phyloP scores from a whole-genome alignment of 1,139 yeast genomes.

The Eremothecium sinecaudum region DNA sequence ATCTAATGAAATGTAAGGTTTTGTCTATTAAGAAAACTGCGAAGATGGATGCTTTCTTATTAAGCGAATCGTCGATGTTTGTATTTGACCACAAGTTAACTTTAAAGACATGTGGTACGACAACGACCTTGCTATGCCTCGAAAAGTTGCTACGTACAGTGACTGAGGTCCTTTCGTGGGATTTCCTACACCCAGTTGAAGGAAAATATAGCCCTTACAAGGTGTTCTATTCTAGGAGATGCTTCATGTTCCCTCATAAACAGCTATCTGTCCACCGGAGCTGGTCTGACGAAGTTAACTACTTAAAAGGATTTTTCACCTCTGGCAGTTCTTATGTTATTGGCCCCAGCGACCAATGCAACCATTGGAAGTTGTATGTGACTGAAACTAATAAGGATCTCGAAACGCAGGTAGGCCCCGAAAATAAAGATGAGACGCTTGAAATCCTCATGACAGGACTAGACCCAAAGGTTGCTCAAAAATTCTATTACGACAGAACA shows the following conservation, averaged over 20 bases:
- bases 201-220: constrained; percentile 40
- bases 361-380: constrained; percentile 82
- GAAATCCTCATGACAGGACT: constrained; percentile 90
- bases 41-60: constrained; percentile 69
- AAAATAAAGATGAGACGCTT: constrained; percentile 59
- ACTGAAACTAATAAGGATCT: constrained; percentile 37
- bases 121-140: constrained; percentile 77
- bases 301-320: constrained; percentile 54
- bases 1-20: constrained; percentile 79
- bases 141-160: constrained; percentile 52
- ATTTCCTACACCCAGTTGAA: constrained; percentile 24
- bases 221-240: constrained; percentile 81
- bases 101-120: constrained; percentile 93
- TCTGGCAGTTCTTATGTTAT: constrained; percentile 65
- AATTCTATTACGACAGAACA: constrained; percentile 36
- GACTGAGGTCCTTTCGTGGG: constrained; percentile 33
- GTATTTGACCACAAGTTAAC: constrained; percentile 80
- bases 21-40: constrained; percentile 65
- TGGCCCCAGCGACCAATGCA: constrained; percentile 66
- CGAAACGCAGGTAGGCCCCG: constrained; percentile 14
- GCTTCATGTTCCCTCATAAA: constrained; percentile 84
- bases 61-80: constrained; percentile 85
- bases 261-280: constrained; percentile 75
- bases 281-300: constrained; percentile 74
- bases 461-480: constrained; percentile 46